Evolutionary conservation across 306 rosid species (phyloP).

Genomic region (Astragalus membranaceus): DNA sequence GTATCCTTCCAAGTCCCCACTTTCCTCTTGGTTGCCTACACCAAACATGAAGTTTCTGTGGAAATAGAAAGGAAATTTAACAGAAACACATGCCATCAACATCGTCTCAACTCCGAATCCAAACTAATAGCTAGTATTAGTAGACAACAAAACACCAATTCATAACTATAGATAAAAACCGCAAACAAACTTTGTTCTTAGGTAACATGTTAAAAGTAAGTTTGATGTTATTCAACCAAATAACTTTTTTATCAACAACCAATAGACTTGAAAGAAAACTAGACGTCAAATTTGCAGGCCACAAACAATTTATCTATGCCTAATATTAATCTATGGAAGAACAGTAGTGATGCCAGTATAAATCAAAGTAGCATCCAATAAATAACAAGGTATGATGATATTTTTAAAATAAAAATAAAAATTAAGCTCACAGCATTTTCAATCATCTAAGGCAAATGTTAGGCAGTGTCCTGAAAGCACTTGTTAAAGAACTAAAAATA

Average conservation of each 20-base stretch:
- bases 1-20: conserved; percentile 79
- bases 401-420: not conserved
- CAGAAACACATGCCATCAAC: conserved; percentile 13
- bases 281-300: too few species aligned
- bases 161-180: conserved; percentile 7
- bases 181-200: not conserved
- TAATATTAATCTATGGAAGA: not conserved
- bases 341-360: not conserved
- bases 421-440: not conserved
- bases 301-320: not conserved
- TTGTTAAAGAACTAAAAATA: not conserved
- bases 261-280: conserved; percentile 18
- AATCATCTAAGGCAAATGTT: not conserved
- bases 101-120: conserved; percentile 10
- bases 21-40: conserved; percentile 61
- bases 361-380: not conserved
- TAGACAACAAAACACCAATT: not conserved
- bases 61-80: conserved; percentile 26
- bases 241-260: not conserved
- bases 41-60: conserved; percentile 92
- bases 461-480: not conserved
- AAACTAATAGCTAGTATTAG: not conserved
- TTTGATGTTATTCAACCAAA: not conserved
- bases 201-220: not conserved
- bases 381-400: not conserved